A percentile compares a stretch with the other conserved stretches of the same genome.
Evolutionary conservation across 2,329 filamentous ascomycete species (phyloP).

Genomic region (Ophiostoma quercus): DNA sequence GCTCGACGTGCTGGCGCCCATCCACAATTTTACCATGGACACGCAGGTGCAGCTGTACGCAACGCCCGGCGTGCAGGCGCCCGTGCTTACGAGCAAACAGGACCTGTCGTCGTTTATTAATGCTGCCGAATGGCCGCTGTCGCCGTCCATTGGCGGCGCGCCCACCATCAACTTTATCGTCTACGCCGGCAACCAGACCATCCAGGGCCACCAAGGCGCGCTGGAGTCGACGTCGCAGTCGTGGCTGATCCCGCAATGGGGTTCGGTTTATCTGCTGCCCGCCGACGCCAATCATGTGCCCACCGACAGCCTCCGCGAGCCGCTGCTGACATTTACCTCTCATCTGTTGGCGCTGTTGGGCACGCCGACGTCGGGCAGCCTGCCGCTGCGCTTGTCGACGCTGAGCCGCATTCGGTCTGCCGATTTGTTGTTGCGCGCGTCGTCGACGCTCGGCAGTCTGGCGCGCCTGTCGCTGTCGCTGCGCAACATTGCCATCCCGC

Average conservation of each 20-base stretch:
- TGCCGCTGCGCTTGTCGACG: slow-evolving; percentile 79
- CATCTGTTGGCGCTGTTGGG: slow-evolving; percentile 86
- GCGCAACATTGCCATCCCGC: slow-evolving; percentile 84
- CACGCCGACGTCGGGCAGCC: slow-evolving; percentile 72
- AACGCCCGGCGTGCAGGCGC: slow-evolving; percentile 55
- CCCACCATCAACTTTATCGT: slow-evolving; percentile 96
- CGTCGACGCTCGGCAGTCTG: slow-evolving; percentile 87
- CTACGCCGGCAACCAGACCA: slow-evolving; percentile 76
- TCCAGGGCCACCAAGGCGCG: slow-evolving; percentile 38
- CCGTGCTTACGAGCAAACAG: slow-evolving; percentile 65
- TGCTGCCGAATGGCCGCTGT: slow-evolving; percentile 93
- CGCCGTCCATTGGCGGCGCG: slow-evolving; percentile 84
- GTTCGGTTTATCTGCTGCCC: slow-evolving; percentile 59
- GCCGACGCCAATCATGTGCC: slow-evolving; percentile 51
- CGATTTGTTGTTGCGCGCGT: slow-evolving; percentile 79
- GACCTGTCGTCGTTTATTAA: slow-evolving; percentile 95
- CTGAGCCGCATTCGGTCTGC: slow-evolving; percentile 80
- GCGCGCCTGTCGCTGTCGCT: slow-evolving; percentile 79
- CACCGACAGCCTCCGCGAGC: slow-evolving; percentile 63
- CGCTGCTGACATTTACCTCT: slow-evolving; percentile 83
- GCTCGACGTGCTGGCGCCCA: slow-evolving; percentile 69
- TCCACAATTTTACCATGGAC: slow-evolving; percentile 93
- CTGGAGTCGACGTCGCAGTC: slow-evolving; percentile 47
- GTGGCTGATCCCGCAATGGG: slow-evolving; percentile 97
- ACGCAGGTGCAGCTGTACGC: slow-evolving; percentile 95